These are phyloP conservation scores for Spergularia azorica DNA, from an alignment of 179 eudicot species.

Conservation along the genomic window DNA sequence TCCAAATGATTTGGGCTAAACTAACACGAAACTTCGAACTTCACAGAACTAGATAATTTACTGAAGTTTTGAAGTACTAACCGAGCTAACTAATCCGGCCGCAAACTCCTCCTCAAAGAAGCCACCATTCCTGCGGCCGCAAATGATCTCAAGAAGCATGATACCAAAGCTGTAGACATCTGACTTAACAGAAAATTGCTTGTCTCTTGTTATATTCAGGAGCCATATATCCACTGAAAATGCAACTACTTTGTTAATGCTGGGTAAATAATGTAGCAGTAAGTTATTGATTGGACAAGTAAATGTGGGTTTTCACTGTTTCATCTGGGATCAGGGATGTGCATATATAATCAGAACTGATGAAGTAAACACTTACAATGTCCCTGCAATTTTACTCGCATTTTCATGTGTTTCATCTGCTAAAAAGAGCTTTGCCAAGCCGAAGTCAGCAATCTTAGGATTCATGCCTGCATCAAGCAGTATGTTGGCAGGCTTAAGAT, in stretches of 20 bases:
- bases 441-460: conserved; percentile 32
- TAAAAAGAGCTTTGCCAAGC: conserved; percentile 25
- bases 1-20: no score
- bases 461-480: conserved; percentile 14
- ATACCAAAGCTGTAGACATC: conserved; percentile 28
- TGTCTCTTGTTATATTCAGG: conserved; percentile 18
- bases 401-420: conserved; percentile 18
- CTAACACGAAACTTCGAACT: no score
- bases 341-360: not conserved
- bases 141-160: conserved; percentile 18
- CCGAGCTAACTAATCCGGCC: conserved; percentile 19
- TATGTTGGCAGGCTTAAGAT: conserved; percentile 29
- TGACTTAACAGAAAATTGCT: conserved; percentile 15
- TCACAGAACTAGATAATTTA: not conserved
- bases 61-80: not conserved
- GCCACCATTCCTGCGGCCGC: conserved; percentile 16
- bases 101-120: conserved; percentile 16
- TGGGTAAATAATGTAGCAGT: no score
- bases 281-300: not conserved
- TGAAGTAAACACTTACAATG: conserved; percentile 13
- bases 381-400: conserved; percentile 25
- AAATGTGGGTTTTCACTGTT: not conserved
- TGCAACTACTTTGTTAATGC: no score
- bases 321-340: not conserved
- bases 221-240: conserved; percentile 25